Evolutionary conservation across 805 yeast species (phyloP), one percentile per base, ranked within the genome.

Genomic region (Sugiyamaella smithiae): DNA sequence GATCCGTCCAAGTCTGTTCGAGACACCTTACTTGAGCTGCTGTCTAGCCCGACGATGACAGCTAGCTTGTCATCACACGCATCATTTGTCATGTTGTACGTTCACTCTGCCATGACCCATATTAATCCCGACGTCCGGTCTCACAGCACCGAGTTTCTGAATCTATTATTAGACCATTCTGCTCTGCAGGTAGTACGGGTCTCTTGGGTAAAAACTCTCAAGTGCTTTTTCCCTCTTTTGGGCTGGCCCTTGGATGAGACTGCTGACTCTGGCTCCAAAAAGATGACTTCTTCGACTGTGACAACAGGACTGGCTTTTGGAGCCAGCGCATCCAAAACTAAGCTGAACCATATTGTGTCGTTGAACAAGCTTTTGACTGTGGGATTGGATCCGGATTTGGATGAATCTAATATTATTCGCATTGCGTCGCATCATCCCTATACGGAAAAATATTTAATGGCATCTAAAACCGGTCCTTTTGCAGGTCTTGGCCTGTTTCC

Each of bases 21-120:
- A 48, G 72, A 74, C 3, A 76, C 81, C 0, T 70, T 69, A 70
- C 81, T 59, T 68, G 80, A 52, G 67, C 72, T 71, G 35, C 47
- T 64, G 37, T 54, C 56, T 25, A 49, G 55, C 2, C 46, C 50
- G 3, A 43, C 19, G n/a, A 51, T 45, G n/a, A 44, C 23, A 16
- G 48, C 46, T 7, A 40, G 43, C 28, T 53, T 64, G 20, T 76
- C 17, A 61, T 85, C 47, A 12, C 69, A 71, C 46, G 51, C 59
- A 3, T 40, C 57, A 20, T 46, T 57, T 19, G 47, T 72, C 14
- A 75, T 85, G n/a, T 72, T 91, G 25, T 90, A 85, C 63, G 73
- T 91, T 14, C 85, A 85, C 57, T 84, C 91, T 45, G 95, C 96
- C 2, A 91, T 93, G 97, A 85, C 97, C 14, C 97, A 93, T 64